Evolutionary conservation across 495 filamentous ascomycete genomes (phyloP), one percentile per base, ranked within the genome.

Genomic region (Penicillium silybi): DNA sequence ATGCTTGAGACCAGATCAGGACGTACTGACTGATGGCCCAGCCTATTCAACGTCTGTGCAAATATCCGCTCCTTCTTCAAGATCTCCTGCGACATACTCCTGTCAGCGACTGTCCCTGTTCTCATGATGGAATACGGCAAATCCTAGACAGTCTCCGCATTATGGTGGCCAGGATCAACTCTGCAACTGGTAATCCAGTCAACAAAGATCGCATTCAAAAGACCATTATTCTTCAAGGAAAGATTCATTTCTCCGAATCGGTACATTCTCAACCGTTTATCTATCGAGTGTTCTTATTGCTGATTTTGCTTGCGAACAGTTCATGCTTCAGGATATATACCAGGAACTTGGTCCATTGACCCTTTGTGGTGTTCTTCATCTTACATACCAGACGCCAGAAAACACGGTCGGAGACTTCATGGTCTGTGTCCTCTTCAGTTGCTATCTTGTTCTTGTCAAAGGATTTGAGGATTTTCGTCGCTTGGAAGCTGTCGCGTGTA

Each of bases 1-100:
- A 8, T 18, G 6, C 8, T 18, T 44, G 9, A n/a, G 4, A 9
- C 29, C 8, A 3, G 29, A 10, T 32, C 29, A 38, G 6, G 27
- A 37, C n/a, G 5, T 20, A 27, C 49, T 69, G 38, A 71, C 27
- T 57, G 20, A 2, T 17, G 5, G 34, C 20, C 26, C 58, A 96
- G 93, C 93, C 93, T 0, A 89, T 96, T 48, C 93, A 98, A 74
- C 80, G 93, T 29, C 80, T 97, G 13, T 95, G 89, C 78, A 90
- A 87, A 72, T 98, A 98, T 69, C 88, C 89, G 9, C 78, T 98
- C 29, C 75, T 98, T 18, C 89, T 97, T 46, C 77, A 83, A 5
- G 89, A 96, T 50, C 74, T 98, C 34, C 75, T 89, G 49, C 89
- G 85, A 57, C 75, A 87, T 54, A 97, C 91, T 0, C 87, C 88